These are phyloP conservation scores for Solanum paucissectum DNA, from an alignment of 257 asterid species.

Conservation along the genomic window DNA sequence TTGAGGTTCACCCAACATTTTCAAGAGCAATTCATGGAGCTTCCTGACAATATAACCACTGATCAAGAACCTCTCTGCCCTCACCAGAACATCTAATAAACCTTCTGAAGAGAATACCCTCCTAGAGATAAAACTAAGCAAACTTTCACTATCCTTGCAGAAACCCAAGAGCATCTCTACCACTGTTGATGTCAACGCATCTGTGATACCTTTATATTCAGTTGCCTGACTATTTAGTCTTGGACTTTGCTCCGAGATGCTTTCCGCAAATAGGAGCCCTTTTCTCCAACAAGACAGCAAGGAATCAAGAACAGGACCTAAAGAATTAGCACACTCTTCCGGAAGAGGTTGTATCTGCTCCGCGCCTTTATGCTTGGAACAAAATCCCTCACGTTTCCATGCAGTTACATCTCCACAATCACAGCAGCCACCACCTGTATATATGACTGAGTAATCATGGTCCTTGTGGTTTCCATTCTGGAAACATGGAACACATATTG, in stretches of 20 bases:
- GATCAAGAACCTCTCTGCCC: constrained; percentile 58
- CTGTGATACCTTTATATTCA: constrained; percentile 34
- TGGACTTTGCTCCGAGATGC: constrained; percentile 29
- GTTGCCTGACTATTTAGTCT: constrained; percentile 17
- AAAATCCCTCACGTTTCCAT: constrained; percentile 96
- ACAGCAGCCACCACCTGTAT: constrained; percentile 96
- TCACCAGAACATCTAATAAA: constrained; percentile 62
- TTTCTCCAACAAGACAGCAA: constrained; percentile 59
- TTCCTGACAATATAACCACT: constrained; percentile 31
- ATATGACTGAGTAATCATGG: constrained; percentile 82
- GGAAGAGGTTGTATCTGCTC: constrained; percentile 89
- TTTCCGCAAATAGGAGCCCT: constrained; percentile 31
- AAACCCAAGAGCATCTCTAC: constrained; percentile 78
- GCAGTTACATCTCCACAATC: constrained; percentile 99
- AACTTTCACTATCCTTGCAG: constrained; percentile 73
- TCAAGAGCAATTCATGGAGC: constrained; percentile 82
- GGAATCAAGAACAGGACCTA: constrained; percentile 76
- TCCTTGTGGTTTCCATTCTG: constrained; percentile 85
- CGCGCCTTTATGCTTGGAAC: constrained; percentile 83
- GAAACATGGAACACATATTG: constrained; percentile 94
- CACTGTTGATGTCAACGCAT: constrained; percentile 57
- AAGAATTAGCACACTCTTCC: constrained; percentile 38
- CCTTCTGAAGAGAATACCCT: constrained; percentile 58
- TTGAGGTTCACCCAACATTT: constrained; percentile 80
- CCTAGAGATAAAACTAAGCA: constrained; percentile 80